These are phyloP conservation scores for Firmiana major DNA, from an alignment of 345 rosid species.

Conservation along the genomic window DNA sequence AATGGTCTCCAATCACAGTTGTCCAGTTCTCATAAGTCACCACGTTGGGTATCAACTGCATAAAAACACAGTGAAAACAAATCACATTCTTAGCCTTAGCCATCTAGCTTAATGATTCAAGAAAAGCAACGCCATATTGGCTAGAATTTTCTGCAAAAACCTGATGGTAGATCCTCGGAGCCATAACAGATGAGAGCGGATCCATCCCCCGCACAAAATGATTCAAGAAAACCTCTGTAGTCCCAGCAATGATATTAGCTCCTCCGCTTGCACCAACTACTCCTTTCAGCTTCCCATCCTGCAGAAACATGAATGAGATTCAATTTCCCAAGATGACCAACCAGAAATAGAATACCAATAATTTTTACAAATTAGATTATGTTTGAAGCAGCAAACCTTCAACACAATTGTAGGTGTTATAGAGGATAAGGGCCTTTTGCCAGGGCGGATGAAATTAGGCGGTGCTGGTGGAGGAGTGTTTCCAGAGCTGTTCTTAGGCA, in stretches of 20 bases:
- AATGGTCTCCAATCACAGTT: conserved; percentile 36
- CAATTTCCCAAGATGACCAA: background rate
- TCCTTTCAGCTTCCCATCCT: conserved; percentile 53
- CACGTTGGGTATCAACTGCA: conserved; percentile 48
- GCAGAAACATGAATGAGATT: background rate
- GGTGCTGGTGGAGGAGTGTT: conserved; percentile 43
- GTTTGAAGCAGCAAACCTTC: conserved; percentile 30
- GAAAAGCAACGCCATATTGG: background rate
- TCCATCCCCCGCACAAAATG: conserved; percentile 51
- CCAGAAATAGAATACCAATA: background rate
- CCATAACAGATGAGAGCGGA: conserved; percentile 49
- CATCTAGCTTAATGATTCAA: background rate
- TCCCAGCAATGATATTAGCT: conserved; percentile 46
- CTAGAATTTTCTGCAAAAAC: conserved; percentile 20
- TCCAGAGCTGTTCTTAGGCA: conserved; percentile 6
- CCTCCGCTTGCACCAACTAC: conserved; percentile 71
- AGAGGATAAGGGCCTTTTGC: conserved; percentile 64
- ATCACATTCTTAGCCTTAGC: background rate
- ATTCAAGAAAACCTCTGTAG: conserved; percentile 50
- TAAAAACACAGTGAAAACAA: background rate
- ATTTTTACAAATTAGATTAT: background rate
- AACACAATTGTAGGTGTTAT: conserved; percentile 58
- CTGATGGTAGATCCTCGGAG: conserved; percentile 67
- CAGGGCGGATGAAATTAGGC: conserved; percentile 47
- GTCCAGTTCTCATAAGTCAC: conserved; percentile 59